Percentiles rank a stretch among this genome's conserved stretches.
Evolutionary conservation across 768 basidiomycete species (phyloP).

Genomic region (Tulasnella sp.): DNA sequence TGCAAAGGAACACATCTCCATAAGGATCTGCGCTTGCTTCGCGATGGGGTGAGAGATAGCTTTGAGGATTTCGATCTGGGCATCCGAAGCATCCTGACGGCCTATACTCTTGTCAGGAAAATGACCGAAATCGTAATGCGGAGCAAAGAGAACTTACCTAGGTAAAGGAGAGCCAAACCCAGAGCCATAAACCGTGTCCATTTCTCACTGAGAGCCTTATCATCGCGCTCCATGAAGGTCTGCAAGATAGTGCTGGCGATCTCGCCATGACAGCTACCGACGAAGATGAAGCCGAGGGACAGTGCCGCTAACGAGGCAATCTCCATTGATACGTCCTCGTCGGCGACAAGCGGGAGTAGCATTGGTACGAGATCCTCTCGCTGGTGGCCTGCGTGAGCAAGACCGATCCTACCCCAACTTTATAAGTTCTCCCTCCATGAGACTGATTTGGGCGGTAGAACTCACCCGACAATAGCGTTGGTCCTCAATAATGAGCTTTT

Average conservation of each 20-base stretch:
- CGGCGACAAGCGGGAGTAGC: constrained; percentile 76
- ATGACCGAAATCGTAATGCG: neutral
- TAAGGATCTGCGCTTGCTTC: constrained; percentile 84
- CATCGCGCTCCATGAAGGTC: constrained; percentile 80
- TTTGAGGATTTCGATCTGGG: constrained; percentile 87
- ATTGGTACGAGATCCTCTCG: constrained; percentile 75
- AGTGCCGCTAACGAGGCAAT: constrained; percentile 80
- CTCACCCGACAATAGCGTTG: constrained; percentile 72
- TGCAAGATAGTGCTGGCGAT: constrained; percentile 85
- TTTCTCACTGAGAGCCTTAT: constrained; percentile 71
- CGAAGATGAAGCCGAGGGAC: constrained; percentile 90
- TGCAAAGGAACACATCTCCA: constrained; percentile 90
- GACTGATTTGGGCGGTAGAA: neutral
- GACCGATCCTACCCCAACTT: constrained; percentile 54
- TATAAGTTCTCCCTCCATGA: neutral
- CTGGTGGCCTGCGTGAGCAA: constrained; percentile 93
- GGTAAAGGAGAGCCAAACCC: constrained; percentile 83
- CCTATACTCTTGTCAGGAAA: constrained; percentile 47
- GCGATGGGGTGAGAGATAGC: constrained; percentile 91
- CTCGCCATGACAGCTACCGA: constrained; percentile 92
- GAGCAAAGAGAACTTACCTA: constrained; percentile 55
- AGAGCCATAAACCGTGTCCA: constrained; percentile 90
- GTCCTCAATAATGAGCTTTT: constrained; percentile 78
- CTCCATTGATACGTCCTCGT: constrained; percentile 83
- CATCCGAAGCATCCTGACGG: constrained; percentile 87